Percentiles rank a stretch among this genome's conserved stretches.
These are phyloP conservation scores for Xylariaceae sp. DNA, from an alignment of 2,329 filamentous ascomycete genomes.

Conservation along the genomic window DNA sequence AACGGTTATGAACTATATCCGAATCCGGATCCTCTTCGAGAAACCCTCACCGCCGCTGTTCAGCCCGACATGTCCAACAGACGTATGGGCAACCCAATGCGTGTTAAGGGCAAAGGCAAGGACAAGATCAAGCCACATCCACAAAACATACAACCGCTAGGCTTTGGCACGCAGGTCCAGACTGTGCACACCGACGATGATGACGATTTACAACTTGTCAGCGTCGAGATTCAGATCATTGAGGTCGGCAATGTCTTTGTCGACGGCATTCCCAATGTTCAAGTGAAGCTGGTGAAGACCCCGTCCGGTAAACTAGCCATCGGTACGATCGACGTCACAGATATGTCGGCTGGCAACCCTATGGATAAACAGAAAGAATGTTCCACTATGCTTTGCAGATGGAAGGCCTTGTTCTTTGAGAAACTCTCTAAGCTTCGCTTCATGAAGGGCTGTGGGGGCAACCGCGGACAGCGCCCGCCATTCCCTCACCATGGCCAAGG, in stretches of 20 bases:
- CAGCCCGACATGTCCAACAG: slow-evolving; percentile 44
- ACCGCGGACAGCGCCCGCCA: neutral
- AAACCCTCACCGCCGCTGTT: slow-evolving; percentile 53
- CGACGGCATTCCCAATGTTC: slow-evolving; percentile 59
- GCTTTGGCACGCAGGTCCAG: slow-evolving; percentile 54
- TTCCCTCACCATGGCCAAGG: slow-evolving; percentile 6
- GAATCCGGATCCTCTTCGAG: slow-evolving; percentile 52
- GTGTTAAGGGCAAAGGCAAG: slow-evolving; percentile 41
- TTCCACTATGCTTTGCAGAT: slow-evolving; percentile 58
- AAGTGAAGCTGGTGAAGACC: slow-evolving; percentile 67
- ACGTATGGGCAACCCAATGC: slow-evolving; percentile 35
- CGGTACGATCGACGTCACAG: slow-evolving; percentile 50
- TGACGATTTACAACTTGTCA: slow-evolving; percentile 57
- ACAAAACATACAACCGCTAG: slow-evolving; percentile 43
- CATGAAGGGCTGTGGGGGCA: slow-evolving; percentile 45
- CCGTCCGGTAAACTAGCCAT: slow-evolving; percentile 62
- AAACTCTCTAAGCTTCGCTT: slow-evolving; percentile 46
- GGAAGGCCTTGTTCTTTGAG: slow-evolving; percentile 56
- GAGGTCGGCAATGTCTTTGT: slow-evolving; percentile 64
- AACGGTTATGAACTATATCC: slow-evolving; percentile 68
- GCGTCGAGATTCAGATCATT: slow-evolving; percentile 63
- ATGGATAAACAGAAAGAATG: slow-evolving; percentile 41
- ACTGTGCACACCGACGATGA: slow-evolving; percentile 55
- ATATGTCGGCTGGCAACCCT: slow-evolving; percentile 33
- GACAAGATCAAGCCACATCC: too few relatives aligned